Evolutionary conservation across 225 moss, liverwort and hornwort species (phyloP), one percentile per base, ranked within the genome.

Genomic region (Takakia lepidozioides): DNA sequence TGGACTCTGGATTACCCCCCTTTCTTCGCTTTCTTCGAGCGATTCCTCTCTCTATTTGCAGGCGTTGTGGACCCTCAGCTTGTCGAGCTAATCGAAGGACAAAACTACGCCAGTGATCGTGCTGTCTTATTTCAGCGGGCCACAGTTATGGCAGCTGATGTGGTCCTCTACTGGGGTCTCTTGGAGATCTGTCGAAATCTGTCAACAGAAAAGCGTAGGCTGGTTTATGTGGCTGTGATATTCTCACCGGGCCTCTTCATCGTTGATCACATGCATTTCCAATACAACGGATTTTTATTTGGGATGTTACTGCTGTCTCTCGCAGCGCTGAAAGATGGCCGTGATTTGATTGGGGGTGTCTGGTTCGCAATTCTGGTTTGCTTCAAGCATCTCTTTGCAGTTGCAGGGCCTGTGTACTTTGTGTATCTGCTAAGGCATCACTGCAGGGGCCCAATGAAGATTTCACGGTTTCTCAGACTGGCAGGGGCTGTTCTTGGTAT

Each of bases 1-100:
- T 95, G 95, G 95, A 90, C 95, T 5, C 80, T 95, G 49, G 95
- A 95, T 49, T 95, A 95, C 68, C 95, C 95, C 14, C 90, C 95
- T 5, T 85, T 95, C 67, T 95, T 95, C 37, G 84, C 90, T 0
- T 95, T 52, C 68, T 95, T 90, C 45, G 95, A 95, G 51, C 70
- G 82, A 1, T 72, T 82, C 15, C 90, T 90, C 0, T 66, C 86
- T 0, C 0, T 73, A 18, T 80, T 90, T 49, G 95, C 90, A 16
- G 46, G 72, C 13, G 42, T 58, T 3, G 39, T 87, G 21, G 87
- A 95, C 56, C 77, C 87, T 0, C 70, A 47, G 42, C 87, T 95
- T 3, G 87, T 87, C 28, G 77, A 87, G 55, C 68, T 95, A 2
- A 52, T 29, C 18, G 13, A 71, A 39, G 90, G 93, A 1, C 69